Evolutionary conservation across 805 yeast genomes (phyloP).

Genomic region (Candida endomychidarum): DNA sequence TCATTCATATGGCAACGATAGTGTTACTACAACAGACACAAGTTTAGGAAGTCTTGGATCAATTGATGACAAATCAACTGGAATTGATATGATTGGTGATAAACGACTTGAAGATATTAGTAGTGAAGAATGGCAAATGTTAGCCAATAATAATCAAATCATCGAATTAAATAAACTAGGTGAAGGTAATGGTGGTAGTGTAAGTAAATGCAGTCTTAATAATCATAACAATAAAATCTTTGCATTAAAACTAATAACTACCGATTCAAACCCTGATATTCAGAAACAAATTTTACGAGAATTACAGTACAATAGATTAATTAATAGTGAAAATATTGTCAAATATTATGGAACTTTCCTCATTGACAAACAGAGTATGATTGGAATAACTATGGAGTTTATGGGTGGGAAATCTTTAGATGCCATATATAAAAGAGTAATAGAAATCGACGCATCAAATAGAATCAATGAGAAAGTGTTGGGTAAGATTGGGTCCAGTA

Average conservation of each 20-base stretch:
- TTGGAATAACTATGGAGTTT: constrained; percentile 94
- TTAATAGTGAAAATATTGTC: constrained; percentile 82
- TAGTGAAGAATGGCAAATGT: constrained; percentile 71
- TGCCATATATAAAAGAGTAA: constrained; percentile 80
- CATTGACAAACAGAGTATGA: constrained; percentile 71
- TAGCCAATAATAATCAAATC: constrained; percentile 60
- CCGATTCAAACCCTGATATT: constrained; percentile 79
- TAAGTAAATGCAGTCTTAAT: constrained; percentile 66
- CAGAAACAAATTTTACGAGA: constrained; percentile 91
- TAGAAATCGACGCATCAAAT: constrained; percentile 63
- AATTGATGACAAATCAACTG: neutral
- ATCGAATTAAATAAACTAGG: constrained; percentile 73
- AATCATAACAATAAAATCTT: constrained; percentile 59
- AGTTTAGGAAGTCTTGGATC: neutral
- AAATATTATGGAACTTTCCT: constrained; percentile 90
- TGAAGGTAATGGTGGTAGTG: constrained; percentile 94
- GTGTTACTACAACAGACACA: neutral
- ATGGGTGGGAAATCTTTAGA: constrained; percentile 94
- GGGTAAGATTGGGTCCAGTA: constrained; percentile 87
- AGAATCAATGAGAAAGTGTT: constrained; percentile 90
- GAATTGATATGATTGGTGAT: neutral
- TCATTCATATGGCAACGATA: constrained; percentile 12
- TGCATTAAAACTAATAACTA: constrained; percentile 76
- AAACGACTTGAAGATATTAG: constrained; percentile 43
- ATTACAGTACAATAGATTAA: constrained; percentile 80